phyloP scores from a whole-genome alignment of 148 eudicot species.

The Vaccinium myrtillus region DNA sequence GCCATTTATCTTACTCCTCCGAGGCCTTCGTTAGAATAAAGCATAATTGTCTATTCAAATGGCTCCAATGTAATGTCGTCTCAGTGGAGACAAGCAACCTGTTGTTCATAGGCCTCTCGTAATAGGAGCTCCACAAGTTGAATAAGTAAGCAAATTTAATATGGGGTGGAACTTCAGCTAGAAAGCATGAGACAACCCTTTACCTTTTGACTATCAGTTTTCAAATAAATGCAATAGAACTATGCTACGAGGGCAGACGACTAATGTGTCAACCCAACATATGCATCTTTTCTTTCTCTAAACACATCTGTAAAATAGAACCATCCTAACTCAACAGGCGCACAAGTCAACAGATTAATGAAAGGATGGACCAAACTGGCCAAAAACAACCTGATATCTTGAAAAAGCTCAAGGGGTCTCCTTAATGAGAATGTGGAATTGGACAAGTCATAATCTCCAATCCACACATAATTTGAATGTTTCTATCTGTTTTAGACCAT shows the following conservation, averaged over 20 bases:
- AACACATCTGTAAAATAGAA: neutral
- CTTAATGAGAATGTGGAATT: neutral
- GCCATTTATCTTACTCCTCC: neutral
- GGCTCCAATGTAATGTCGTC: neutral
- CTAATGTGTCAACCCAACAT: neutral
- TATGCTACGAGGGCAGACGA: neutral
- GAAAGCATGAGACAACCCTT: neutral
- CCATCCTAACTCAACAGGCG: neutral
- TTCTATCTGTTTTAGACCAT: neutral
- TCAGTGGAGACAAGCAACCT: neutral
- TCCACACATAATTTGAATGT: neutral
- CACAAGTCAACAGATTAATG: neutral
- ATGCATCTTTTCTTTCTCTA: neutral
- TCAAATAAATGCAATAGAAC: neutral
- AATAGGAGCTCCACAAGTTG: neutral
- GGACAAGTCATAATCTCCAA: neutral
- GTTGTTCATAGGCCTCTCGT: neutral
- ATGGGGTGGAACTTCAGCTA: neutral
- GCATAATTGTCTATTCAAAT: neutral
- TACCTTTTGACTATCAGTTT: neutral
- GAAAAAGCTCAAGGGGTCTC: neutral
- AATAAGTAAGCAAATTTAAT: neutral
- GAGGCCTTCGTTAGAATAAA: neutral
- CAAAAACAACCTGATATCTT: neutral
- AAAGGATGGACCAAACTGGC: neutral